Evolutionary conservation across 805 yeast species (phyloP).

Genomic region (Blastobotrys parvus): DNA sequence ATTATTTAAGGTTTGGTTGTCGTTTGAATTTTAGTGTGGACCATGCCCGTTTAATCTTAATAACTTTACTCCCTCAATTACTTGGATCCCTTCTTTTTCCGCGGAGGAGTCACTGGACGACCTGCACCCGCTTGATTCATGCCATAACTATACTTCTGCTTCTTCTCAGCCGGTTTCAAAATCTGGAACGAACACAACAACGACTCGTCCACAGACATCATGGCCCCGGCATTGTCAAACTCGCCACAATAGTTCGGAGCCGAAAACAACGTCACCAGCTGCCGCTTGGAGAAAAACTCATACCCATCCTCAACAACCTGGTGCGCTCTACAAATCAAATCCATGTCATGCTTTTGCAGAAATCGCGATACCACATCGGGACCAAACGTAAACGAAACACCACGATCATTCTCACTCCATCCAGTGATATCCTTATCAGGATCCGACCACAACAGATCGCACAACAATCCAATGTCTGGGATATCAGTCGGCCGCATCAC

Average conservation of each 20-base stretch:
- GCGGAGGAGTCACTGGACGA: slow-evolving; percentile 52
- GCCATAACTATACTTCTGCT: slow-evolving; percentile 52
- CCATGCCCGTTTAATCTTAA: not conserved
- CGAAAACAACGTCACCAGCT: slow-evolving; percentile 86
- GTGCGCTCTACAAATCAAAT: slow-evolving; percentile 95
- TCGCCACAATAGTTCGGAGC: slow-evolving; percentile 99
- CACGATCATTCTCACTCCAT: slow-evolving; percentile 98
- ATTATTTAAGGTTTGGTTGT: not conserved
- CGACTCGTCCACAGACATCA: slow-evolving; percentile 98
- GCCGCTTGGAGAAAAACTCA: slow-evolving; percentile 93
- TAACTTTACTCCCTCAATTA: not conserved
- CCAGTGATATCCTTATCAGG: slow-evolving; percentile 98
- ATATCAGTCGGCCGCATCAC: slow-evolving; percentile 99
- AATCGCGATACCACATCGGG: slow-evolving; percentile 97
- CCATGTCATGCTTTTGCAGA: slow-evolving; percentile 95
- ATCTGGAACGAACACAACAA: slow-evolving; percentile 86
- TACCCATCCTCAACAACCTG: slow-evolving; percentile 99
- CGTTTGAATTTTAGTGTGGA: too few species aligned
- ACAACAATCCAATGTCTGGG: slow-evolving; percentile 93
- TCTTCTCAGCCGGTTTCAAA: slow-evolving; percentile 96
- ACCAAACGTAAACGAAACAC: slow-evolving; percentile 99
- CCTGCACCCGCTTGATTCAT: slow-evolving; percentile 21
- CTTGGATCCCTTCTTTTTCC: slow-evolving; percentile 33
- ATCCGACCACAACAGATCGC: slow-evolving; percentile 97
- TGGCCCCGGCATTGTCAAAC: slow-evolving; percentile 98